Base-by-base conservation (phyloP, 768 basidiomycete genomes). In the Serendipita sp. region DNA sequence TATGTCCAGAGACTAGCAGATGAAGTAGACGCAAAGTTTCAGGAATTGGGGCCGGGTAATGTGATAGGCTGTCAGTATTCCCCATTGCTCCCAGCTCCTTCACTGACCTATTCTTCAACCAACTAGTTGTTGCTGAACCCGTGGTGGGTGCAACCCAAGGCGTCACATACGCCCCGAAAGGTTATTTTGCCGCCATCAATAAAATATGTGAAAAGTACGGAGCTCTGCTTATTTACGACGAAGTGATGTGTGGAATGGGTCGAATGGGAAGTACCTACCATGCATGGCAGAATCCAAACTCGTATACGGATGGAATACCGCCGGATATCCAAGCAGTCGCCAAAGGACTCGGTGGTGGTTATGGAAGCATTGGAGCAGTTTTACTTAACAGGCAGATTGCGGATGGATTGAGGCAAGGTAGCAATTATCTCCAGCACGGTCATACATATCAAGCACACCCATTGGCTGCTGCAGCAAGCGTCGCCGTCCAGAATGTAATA, bases 231-330 rank as follows among this genome's bases (percentile, higher is more conserved):
- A 89, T 93, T 46, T 79, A 92, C 41, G 92, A 95, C 70, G 92
- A 94, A 74, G 88, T 92, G 53, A 92, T 94, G 91, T 84, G 85
- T 71, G 90, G 90, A 48, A 91, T 92, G 86, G 89, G 91, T 65
- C 83, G 90, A 34, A 89, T 92, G 84, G 92, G 92, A 2, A 89
- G 10, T 8, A 60, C 87, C 5, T 70, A 90, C 48, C 92, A 93
- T 70, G 88, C 83, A 18, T 93, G 91, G 92, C 80, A 93, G 70
- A 30, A 28, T 38, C 56, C 56, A 28, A 60, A 60, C 37, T 86
- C 82, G 46, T 85, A 84, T 68, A 89, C 88, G 41, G 89, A 92
- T 69, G 85, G 84, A 30, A 81, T 78, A 44, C 75, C 82, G 15
- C 92, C 92, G 45, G 92, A 94, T 74, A 78, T 94, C 35, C 91